phyloP scores from a whole-genome alignment of 768 basidiomycete genomes.

The Rubroboletus satanas region DNA sequence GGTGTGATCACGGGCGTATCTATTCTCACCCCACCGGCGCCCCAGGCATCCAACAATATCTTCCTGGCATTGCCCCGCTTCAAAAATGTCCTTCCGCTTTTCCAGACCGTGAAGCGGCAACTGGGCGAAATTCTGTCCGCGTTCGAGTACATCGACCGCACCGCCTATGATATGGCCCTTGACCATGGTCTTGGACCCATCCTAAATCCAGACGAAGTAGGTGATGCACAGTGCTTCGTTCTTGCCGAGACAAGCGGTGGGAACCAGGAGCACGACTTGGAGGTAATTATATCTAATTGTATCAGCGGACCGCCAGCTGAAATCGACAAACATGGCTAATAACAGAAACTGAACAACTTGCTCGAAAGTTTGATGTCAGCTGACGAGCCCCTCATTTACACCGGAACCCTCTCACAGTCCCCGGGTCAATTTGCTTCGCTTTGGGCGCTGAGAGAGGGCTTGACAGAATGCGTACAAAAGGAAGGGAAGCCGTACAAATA shows the following conservation, averaged over 20 bases:
- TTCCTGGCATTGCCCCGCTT: constrained; percentile 87
- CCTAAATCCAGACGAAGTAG: constrained; percentile 67
- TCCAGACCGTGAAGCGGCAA: constrained; percentile 72
- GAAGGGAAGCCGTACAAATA: constrained; percentile 97
- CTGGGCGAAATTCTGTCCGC: constrained; percentile 95
- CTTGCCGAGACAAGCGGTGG: constrained; percentile 94
- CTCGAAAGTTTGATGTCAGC: constrained; percentile 74
- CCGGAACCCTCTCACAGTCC: constrained; percentile 89
- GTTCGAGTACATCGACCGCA: constrained; percentile 93
- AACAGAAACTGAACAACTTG: constrained; percentile 81
- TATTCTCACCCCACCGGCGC: constrained; percentile 83
- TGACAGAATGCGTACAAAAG: constrained; percentile 90
- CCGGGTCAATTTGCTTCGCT: constrained; percentile 84
- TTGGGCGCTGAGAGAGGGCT: constrained; percentile 89
- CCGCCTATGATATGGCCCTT: constrained; percentile 78
- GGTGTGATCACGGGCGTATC: constrained; percentile 95
- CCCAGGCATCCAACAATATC: constrained; percentile 84
- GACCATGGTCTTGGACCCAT: constrained; percentile 79
- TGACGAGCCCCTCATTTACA: constrained; percentile 74
- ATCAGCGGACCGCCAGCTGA: constrained; percentile 12
- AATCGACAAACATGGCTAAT: neutral
- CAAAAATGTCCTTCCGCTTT: constrained; percentile 82
- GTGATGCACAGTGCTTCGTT: constrained; percentile 83
- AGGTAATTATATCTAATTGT: constrained; percentile 45
- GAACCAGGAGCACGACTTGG: constrained; percentile 88